Percentiles rank a stretch among this genome's conserved stretches.
These are phyloP conservation scores for Colletotrichum orbiculare DNA, from an alignment of 2,329 filamentous ascomycete genomes.

Conservation along the genomic window DNA sequence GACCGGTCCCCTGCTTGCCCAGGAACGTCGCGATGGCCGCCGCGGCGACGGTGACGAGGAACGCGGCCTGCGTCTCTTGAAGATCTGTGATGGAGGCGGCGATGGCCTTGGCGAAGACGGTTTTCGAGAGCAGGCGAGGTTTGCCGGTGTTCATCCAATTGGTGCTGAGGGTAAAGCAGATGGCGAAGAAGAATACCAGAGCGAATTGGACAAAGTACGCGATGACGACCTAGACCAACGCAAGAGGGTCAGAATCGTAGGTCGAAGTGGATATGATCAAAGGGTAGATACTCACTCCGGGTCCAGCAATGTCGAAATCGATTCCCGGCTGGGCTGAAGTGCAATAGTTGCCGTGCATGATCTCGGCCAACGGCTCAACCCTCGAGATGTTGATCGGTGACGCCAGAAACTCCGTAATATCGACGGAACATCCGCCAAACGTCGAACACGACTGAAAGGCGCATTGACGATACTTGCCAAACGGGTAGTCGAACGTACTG, in stretches of 20 bases:
- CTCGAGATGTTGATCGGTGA: background rate
- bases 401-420: background rate
- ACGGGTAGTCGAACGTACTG: background rate
- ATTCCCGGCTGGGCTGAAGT: background rate
- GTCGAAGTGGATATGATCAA: too few relatives aligned
- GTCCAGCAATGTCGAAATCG: constrained; percentile 1
- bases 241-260: background rate
- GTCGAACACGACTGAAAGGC: background rate
- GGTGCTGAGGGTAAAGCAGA: background rate
- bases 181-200: background rate
- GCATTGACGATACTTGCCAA: background rate
- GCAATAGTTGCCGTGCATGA: background rate
- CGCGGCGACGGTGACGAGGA: background rate
- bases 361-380: background rate
- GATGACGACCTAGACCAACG: background rate
- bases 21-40: background rate
- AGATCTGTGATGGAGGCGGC: background rate
- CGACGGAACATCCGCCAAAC: background rate
- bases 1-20: background rate
- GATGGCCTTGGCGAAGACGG: background rate
- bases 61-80: background rate
- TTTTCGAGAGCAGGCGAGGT: background rate
- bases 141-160: background rate
- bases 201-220: constrained; percentile 3
- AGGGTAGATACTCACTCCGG: background rate